phyloP scores from a whole-genome alignment of 2,329 filamentous ascomycete genomes.

The Cercospora zeina region DNA sequence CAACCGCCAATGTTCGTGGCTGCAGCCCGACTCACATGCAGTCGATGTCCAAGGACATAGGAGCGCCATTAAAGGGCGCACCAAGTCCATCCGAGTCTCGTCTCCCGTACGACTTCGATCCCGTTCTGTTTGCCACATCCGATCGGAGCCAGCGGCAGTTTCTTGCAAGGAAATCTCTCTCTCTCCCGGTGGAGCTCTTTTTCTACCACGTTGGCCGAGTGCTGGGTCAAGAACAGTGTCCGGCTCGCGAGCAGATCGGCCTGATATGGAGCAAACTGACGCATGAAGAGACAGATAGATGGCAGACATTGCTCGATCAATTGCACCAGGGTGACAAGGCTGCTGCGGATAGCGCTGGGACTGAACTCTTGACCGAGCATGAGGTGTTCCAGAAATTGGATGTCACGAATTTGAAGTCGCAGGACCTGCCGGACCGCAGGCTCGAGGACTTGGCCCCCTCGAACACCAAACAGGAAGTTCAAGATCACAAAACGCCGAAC shows the following conservation, averaged over 20 bases:
- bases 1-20: not conserved
- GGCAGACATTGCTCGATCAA: not conserved
- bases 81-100: not conserved
- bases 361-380: not conserved
- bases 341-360: not conserved
- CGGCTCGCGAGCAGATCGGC: not conserved
- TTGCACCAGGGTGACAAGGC: not conserved
- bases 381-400: conserved; percentile 3
- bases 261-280: conserved; percentile 10
- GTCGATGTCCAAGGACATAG: not conserved
- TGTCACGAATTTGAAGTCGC: not conserved
- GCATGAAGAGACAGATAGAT: not conserved
- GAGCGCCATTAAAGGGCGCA: not conserved
- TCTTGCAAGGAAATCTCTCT: not conserved
- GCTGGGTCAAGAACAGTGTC: not conserved
- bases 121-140: not conserved
- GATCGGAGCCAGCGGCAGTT: not conserved
- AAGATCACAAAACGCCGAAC: not conserved
- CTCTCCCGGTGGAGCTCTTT: conserved; percentile 6
- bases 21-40: not conserved
- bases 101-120: not conserved
- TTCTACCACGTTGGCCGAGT: conserved; percentile 5
- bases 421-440: not conserved
- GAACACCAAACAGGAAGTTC: not conserved
- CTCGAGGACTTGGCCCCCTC: not conserved